Percentiles rank a stretch among this genome's conserved stretches.
Conservation (phyloP, 108 stramenopile species). For the Cyclotella choctawhatcheeana region DNA sequence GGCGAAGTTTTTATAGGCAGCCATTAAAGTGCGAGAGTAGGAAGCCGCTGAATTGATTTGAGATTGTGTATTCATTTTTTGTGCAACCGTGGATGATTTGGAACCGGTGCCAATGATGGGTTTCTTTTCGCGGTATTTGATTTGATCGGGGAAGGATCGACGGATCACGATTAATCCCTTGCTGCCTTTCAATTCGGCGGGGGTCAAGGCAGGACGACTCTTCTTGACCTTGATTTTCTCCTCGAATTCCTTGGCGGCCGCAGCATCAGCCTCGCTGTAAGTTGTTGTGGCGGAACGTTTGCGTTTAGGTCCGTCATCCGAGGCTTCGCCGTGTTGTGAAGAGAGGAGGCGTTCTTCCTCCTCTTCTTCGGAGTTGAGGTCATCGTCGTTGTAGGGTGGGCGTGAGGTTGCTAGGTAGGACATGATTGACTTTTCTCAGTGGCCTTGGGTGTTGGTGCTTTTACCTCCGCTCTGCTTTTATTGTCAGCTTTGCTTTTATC, state of each 20-base stretch:
- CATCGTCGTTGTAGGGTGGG: conserved; percentile 27
- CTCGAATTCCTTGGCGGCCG: conserved; percentile 45
- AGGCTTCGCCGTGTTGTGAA: conserved; percentile 57
- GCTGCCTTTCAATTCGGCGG: conserved; percentile 47
- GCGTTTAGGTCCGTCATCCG: conserved; percentile 24
- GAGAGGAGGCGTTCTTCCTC: conserved; percentile 72
- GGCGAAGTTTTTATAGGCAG: conserved; percentile 60
- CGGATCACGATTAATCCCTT: conserved; percentile 51
- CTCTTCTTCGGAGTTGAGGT: conserved; percentile 56
- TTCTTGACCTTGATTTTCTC: conserved; percentile 35
- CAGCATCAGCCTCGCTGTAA: conserved; percentile 57
- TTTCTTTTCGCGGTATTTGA: conserved; percentile 16
- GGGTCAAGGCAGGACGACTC: conserved; percentile 51
- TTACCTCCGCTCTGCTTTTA: no score
- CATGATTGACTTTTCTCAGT: no score
- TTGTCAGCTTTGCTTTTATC: no score
- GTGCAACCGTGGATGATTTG: conserved; percentile 11
- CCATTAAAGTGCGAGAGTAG: conserved; percentile 54
- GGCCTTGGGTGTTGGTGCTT: no score
- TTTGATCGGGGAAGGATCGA: conserved; percentile 43
- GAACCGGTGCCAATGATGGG: conserved; percentile 17
- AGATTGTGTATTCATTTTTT: conserved; percentile 30
- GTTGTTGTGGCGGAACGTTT: conserved; percentile 45
- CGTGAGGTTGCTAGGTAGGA: conserved; percentile 7
- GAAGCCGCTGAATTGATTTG: conserved; percentile 44